phyloP scores from a whole-genome alignment of 164 flowering plant species.

The Chimonanthus praecox region DNA sequence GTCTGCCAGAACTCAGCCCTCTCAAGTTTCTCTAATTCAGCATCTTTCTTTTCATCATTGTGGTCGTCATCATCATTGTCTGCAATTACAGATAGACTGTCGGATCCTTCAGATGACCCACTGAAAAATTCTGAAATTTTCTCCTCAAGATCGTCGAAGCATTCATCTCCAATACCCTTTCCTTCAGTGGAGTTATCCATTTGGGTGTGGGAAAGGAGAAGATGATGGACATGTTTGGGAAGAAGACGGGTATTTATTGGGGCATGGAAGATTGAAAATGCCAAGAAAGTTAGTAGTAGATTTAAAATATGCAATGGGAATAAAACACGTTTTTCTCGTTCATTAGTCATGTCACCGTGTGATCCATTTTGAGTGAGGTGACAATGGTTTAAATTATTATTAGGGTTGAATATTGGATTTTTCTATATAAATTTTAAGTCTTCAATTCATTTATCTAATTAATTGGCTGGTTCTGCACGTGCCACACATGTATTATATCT shows the following conservation, averaged over 20 bases:
- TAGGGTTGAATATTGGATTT: too few species aligned
- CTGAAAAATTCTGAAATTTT: constrained; percentile 7
- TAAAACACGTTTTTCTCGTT: too few species aligned
- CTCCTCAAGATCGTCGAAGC: constrained; percentile 8
- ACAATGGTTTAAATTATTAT: too few species aligned
- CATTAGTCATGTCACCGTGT: too few species aligned
- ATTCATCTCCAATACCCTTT: constrained; percentile 2
- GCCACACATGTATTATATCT: too few species aligned
- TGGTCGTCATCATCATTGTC: not conserved
- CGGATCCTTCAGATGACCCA: not conserved
- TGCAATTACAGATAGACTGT: not conserved
- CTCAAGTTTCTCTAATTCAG: not conserved
- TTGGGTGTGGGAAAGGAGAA: not conserved
- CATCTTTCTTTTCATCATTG: not conserved
- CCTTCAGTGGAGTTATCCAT: not conserved
- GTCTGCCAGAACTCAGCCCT: constrained; percentile 5
- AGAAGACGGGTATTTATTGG: not conserved
- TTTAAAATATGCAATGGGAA: too few species aligned
- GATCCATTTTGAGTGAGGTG: too few species aligned
- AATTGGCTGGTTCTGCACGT: too few species aligned
- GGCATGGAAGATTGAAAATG: too few species aligned
- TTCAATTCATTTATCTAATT: too few species aligned
- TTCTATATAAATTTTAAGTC: too few species aligned
- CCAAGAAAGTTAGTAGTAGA: too few species aligned
- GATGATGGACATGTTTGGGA: not conserved